Percentiles rank a stretch among this genome's conserved stretches.
Evolutionary conservation across 2,329 filamentous ascomycete genomes (phyloP).

Genomic region (Aureobasidium vineae): DNA sequence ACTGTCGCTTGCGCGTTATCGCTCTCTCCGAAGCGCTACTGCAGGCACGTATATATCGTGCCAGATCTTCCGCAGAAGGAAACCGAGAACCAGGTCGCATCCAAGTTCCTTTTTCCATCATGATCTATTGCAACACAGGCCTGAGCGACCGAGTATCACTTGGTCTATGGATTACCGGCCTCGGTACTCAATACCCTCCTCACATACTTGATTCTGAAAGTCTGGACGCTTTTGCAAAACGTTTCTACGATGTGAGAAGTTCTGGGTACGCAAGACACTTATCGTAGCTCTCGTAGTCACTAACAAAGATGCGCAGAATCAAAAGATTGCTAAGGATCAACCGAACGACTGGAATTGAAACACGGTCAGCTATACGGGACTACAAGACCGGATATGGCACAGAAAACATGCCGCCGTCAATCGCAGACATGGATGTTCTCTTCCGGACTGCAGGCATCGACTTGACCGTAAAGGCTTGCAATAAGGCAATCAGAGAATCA

Average conservation of each 20-base stretch:
- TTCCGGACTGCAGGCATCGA: background rate
- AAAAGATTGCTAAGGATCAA: background rate
- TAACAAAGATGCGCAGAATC: background rate
- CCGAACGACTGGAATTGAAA: background rate
- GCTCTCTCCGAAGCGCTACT: too few relatives aligned
- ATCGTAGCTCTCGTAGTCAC: background rate
- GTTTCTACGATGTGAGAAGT: background rate
- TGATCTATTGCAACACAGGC: too few relatives aligned
- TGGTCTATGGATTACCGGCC: conserved; percentile 30
- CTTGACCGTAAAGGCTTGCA: background rate
- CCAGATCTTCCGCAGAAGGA: too few relatives aligned
- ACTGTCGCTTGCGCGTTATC: too few relatives aligned
- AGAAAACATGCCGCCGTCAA: background rate
- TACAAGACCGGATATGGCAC: background rate
- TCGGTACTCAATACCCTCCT: conserved; percentile 30
- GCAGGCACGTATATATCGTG: too few relatives aligned
- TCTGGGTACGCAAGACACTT: background rate
- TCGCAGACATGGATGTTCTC: background rate
- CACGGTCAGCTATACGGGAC: background rate
- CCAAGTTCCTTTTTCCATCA: too few relatives aligned
- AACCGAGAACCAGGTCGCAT: too few relatives aligned
- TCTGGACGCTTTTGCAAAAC: background rate
- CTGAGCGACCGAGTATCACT: background rate
- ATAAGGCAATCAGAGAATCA: background rate
- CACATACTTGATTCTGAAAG: background rate